Evolutionary conservation across 805 yeast genomes (phyloP), one percentile per base, ranked within the genome.

Genomic region (Saccharomycopsis capsularis): DNA sequence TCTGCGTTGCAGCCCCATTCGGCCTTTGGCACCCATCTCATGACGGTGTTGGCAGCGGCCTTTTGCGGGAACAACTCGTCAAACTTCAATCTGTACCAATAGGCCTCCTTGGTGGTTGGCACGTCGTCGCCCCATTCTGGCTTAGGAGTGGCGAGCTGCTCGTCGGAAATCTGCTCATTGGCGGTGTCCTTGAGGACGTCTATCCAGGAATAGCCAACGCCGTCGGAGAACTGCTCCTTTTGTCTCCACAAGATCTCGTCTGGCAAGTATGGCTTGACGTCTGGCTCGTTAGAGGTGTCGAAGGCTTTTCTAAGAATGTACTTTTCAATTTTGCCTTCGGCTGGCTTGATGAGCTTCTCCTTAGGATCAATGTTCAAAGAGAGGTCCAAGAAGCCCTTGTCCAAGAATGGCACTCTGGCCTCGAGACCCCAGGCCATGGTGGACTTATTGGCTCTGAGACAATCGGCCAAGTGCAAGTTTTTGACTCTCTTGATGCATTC

Each of bases 401-500:
- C 99, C 71, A 93, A 78, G 85, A 93, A 93, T 59, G 99, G 99
- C 59, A 93, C 99, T 73, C 99, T 85, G 54, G 99, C 99, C 74
- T 93, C 99, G 56, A 93, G 78, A 68, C 99, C 99, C 99, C 99
- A 93, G 40, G 99, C 98, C 96, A 93, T 87, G 52, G 99, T 93
- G 30, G 97, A 90, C 73, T 93, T 93, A 85, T 93, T 93, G 57
- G 99, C 99, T 70, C 99, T 84, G 66, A 93, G 74, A 75, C 98
- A 91, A 74, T 93, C 99, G 54, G 98, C 88, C 59, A 81, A 81
- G 70, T 93, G 96, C 70, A 93, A 77, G 91, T 93, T 90, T 77
- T 93, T 88, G 60, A 93, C 97, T 68, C 99, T 80, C 73, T 84
- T 76, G 55, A 93, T 96, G 70, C 95, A 85, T 74, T 93, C 99